These are phyloP conservation scores for Medicago arabica DNA, from an alignment of 306 rosid genomes.

Conservation along the genomic window DNA sequence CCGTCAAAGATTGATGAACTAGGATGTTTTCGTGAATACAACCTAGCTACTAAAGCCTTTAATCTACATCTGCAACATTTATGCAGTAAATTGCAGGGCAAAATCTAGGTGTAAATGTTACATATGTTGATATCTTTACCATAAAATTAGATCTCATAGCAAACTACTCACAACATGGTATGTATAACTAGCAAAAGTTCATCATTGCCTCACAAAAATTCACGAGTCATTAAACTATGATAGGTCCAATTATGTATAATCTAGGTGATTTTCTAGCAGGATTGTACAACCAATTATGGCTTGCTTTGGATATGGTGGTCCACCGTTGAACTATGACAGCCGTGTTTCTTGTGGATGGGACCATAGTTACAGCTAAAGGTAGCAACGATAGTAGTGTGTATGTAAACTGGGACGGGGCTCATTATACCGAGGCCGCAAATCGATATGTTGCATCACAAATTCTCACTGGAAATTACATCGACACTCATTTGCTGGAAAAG, in stretches of 20 bases:
- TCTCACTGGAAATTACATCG: conserved; percentile 73
- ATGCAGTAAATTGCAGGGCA: conserved; percentile 70
- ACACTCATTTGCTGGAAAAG: conserved; percentile 77
- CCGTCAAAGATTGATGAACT: too few relatives aligned
- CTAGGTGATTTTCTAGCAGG: background rate
- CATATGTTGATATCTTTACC: conserved; percentile 56
- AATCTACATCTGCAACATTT: conserved; percentile 84
- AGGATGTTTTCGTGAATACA: too few relatives aligned
- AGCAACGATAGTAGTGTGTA: conserved; percentile 65
- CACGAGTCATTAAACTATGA: too few relatives aligned
- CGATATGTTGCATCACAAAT: conserved; percentile 70
- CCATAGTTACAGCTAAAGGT: conserved; percentile 62
- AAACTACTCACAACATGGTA: conserved; percentile 66
- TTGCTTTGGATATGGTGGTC: conserved; percentile 72
- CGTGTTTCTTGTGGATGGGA: conserved; percentile 74
- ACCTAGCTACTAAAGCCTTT: conserved; percentile 54
- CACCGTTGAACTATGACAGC: conserved; percentile 72
- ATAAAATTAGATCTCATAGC: conserved; percentile 67
- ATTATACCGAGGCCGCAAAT: conserved; percentile 90
- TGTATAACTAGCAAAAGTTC: conserved; percentile 22
- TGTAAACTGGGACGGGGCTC: conserved; percentile 88
- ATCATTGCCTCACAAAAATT: background rate
- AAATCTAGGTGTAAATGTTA: conserved; percentile 62
- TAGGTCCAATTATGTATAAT: too few relatives aligned
- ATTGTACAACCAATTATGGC: background rate